Evolutionary conservation across 208 protist genomes (phyloP).

Genomic region (Endotrypanum monterogeii): DNA sequence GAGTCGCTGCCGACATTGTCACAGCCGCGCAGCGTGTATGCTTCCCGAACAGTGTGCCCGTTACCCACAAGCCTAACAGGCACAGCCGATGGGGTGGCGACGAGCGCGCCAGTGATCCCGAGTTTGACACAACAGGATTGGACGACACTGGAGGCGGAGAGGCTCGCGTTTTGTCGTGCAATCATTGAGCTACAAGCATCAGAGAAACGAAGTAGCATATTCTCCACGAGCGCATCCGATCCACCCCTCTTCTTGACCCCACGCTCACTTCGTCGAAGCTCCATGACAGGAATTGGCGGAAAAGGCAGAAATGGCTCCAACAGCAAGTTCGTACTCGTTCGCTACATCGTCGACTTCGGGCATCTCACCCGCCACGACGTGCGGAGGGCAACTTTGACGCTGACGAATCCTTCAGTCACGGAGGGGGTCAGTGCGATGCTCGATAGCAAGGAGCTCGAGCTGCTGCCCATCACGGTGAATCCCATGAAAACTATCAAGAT

Average conservation of each 20-base stretch:
- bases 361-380: conserved; percentile 89
- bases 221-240: not conserved
- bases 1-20: conserved; percentile 1
- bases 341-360: conserved; percentile 95
- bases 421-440: conserved; percentile 71
- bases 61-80: not conserved
- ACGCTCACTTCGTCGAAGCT: conserved; percentile 53
- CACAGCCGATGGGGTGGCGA: not conserved
- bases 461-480: conserved; percentile 62
- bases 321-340: conserved; percentile 73
- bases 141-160: conserved; percentile 71
- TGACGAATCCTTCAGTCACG: conserved; percentile 85
- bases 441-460: conserved; percentile 71
- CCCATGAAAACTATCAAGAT: conserved; percentile 84
- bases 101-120: conserved; percentile 13
- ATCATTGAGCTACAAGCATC: conserved; percentile 14
- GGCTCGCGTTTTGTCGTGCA: conserved; percentile 62
- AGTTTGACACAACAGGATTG: conserved; percentile 24
- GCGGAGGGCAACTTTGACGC: conserved; percentile 68
- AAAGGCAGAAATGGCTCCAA: conserved; percentile 3
- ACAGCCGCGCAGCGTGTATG: conserved; percentile 8
- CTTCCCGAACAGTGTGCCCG: conserved; percentile 6
- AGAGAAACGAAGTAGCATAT: not conserved
- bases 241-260: conserved; percentile 24
- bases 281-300: conserved; percentile 37